Percentiles rank a stretch among this genome's conserved stretches.
Conservation (phyloP, 495 filamentous ascomycete genomes). For the Aspergillus campestris region DNA sequence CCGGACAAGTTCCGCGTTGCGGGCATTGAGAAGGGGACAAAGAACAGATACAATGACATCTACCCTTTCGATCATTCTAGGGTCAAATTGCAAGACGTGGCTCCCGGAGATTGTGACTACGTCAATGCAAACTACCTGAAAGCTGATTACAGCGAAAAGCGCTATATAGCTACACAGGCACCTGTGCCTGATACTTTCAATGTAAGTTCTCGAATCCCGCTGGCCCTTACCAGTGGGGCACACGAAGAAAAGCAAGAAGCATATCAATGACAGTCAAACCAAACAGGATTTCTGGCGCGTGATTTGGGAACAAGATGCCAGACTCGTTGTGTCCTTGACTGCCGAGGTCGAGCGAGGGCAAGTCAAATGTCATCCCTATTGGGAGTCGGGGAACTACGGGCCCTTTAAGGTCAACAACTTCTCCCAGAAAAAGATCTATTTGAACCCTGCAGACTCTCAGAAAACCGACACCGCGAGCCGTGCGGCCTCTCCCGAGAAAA, state of each 20-base stretch:
- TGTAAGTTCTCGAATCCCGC: slow-evolving; percentile 43
- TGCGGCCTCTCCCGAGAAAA: slow-evolving; percentile 5
- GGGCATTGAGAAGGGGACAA: slow-evolving; percentile 87
- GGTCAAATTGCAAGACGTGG: slow-evolving; percentile 65
- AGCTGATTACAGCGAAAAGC: slow-evolving; percentile 67
- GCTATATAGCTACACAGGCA: slow-evolving; percentile 93
- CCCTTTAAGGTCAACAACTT: slow-evolving; percentile 65
- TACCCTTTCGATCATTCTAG: slow-evolving; percentile 92
- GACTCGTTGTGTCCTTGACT: slow-evolving; percentile 91
- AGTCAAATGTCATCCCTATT: slow-evolving; percentile 90
- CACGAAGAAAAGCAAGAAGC: not conserved
- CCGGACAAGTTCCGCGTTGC: slow-evolving; percentile 53
- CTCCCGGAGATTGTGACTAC: slow-evolving; percentile 78
- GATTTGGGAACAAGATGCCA: slow-evolving; percentile 92
- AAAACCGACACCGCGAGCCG: slow-evolving; percentile 2
- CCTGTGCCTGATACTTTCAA: slow-evolving; percentile 88
- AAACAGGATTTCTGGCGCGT: slow-evolving; percentile 93
- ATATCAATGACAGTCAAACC: slow-evolving; percentile 20
- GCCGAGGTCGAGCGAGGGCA: slow-evolving; percentile 95
- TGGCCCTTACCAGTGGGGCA: not conserved
- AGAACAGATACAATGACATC: slow-evolving; percentile 97
- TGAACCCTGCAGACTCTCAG: slow-evolving; percentile 43
- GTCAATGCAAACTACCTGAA: slow-evolving; percentile 88
- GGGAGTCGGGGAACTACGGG: slow-evolving; percentile 75
- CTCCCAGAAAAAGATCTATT: slow-evolving; percentile 69